These are phyloP conservation scores for Perkinsus marinus DNA, from an alignment of 169 alveolate genomes.

Conservation along the genomic window DNA sequence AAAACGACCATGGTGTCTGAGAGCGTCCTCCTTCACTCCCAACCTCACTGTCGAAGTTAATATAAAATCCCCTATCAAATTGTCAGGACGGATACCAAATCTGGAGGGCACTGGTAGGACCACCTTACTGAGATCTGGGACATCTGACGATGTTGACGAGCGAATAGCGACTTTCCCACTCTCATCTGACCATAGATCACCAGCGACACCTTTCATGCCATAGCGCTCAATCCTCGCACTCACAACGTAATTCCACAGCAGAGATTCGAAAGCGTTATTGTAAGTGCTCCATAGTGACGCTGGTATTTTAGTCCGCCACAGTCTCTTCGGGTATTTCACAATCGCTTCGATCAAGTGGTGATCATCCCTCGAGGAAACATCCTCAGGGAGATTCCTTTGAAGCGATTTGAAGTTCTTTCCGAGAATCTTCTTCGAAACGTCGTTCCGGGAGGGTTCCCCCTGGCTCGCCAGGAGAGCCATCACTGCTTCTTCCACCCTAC, in stretches of 20 bases:
- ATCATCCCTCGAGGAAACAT: not conserved
- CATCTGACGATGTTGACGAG: not conserved
- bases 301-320: not conserved
- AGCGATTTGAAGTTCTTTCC: not conserved
- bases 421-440: not conserved
- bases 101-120: not conserved
- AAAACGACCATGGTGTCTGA: not conserved
- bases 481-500: not conserved
- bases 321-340: not conserved
- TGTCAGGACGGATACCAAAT: not conserved
- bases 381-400: not conserved
- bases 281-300: not conserved
- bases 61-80: not conserved
- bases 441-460: not conserved
- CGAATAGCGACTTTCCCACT: not conserved
- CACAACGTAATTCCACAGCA: not conserved
- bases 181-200: not conserved
- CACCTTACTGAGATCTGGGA: not conserved
- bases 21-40: not conserved
- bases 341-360: not conserved
- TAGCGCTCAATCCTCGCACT: not conserved
- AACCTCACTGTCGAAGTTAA: not conserved
- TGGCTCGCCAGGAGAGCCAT: not conserved
- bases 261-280: not conserved
- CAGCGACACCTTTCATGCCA: not conserved